Conservation (phyloP, 1,284 basidiomycete species). For the Cutaneotrichosporon dermatis region DNA sequence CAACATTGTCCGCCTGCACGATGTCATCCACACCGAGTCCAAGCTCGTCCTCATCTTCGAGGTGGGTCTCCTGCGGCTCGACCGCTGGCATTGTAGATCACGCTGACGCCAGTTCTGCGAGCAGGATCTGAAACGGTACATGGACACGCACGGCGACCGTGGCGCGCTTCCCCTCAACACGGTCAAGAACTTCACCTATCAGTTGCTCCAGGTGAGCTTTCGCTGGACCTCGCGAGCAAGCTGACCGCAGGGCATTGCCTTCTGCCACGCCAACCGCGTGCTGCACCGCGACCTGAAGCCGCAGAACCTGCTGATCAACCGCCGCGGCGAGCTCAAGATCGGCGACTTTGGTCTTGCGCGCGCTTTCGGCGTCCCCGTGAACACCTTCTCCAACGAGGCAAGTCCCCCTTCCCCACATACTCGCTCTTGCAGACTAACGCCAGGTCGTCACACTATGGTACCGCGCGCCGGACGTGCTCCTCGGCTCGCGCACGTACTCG, state of each 20-base stretch:
- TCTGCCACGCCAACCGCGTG: slow-evolving; percentile 94
- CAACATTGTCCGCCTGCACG: slow-evolving; percentile 88
- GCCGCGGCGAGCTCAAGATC: slow-evolving; percentile 82
- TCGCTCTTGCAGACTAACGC: not conserved
- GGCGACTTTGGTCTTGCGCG: slow-evolving; percentile 93
- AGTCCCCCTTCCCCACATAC: slow-evolving; percentile 20
- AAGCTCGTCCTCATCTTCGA: slow-evolving; percentile 98
- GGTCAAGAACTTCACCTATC: slow-evolving; percentile 60
- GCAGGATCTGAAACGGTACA: slow-evolving; percentile 86
- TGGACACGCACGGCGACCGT: slow-evolving; percentile 76
- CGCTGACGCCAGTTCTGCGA: slow-evolving; percentile 40
- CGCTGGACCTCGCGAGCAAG: not conserved
- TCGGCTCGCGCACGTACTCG: slow-evolving; percentile 91
- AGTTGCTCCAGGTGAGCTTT: slow-evolving; percentile 39
- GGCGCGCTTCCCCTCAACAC: slow-evolving; percentile 65
- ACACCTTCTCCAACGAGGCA: slow-evolving; percentile 97
- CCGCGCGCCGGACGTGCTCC: slow-evolving; percentile 90
- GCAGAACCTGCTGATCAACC: slow-evolving; percentile 93
- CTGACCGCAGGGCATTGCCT: slow-evolving; percentile 66
- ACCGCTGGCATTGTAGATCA: slow-evolving; percentile 40
- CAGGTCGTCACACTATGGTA: slow-evolving; percentile 99
- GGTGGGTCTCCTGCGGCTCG: slow-evolving; percentile 45
- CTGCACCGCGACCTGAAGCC: slow-evolving; percentile 96
- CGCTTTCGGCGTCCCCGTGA: slow-evolving; percentile 94
- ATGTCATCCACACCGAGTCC: slow-evolving; percentile 95